phyloP scores from a whole-genome alignment of 305 asterid genomes.

The Fraxinus ornus region DNA sequence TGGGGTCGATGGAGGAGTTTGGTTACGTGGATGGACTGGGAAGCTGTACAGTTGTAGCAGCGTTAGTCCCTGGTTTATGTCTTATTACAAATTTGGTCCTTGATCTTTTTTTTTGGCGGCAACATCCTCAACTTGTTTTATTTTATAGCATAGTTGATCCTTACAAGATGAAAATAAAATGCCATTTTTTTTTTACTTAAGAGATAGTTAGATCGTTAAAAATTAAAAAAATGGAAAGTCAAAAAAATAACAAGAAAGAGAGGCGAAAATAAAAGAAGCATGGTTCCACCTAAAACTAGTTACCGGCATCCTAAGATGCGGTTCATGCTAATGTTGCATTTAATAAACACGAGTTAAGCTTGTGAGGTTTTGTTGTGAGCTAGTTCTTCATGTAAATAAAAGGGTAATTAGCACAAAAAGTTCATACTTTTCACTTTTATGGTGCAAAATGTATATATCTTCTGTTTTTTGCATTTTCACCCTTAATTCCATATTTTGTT shows the following conservation, averaged over 20 bases:
- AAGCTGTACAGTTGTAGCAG: not conserved
- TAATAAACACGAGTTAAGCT: not conserved
- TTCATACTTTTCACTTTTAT: too few species aligned
- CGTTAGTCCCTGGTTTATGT: not conserved
- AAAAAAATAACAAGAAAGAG: not conserved
- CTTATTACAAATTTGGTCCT: not conserved
- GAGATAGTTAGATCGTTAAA: not conserved
- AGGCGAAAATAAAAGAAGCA: not conserved
- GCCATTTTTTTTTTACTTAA: not conserved
- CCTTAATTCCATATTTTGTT: too few species aligned
- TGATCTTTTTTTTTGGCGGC: not conserved
- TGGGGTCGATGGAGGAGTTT: slow-evolving; percentile 22
- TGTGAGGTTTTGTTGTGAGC: not conserved
- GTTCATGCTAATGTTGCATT: too few species aligned
- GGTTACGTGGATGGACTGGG: slow-evolving; percentile 13
- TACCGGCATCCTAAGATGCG: not conserved
- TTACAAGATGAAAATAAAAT: not conserved
- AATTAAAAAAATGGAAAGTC: not conserved
- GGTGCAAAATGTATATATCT: too few species aligned
- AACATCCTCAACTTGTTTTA: not conserved
- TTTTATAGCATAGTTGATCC: not conserved
- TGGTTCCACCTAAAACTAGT: not conserved
- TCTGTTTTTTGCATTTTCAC: too few species aligned
- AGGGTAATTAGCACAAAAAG: too few species aligned
- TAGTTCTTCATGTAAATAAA: not conserved